Base-by-base conservation (phyloP, 2,329 filamentous ascomycete species). In the Apiospora malaysiana region DNA sequence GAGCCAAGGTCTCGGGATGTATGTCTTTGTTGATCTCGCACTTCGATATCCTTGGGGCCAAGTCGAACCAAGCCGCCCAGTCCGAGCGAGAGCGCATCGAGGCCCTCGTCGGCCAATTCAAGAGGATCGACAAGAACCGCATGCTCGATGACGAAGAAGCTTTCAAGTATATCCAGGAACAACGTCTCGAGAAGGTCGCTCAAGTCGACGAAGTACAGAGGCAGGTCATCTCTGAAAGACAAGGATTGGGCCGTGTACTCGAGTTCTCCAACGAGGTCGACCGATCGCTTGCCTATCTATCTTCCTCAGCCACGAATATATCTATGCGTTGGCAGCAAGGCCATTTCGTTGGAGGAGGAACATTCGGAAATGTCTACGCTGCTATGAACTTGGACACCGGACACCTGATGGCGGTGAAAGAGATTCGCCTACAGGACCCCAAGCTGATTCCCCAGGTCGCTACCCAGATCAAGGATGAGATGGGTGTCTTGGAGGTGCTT, bases 21-120 rank as follows among this genome's bases (percentile, higher is more conserved):
- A 99, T 99, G 96, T 95, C 94, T 25, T 88, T 99, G 32, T 86
- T 99, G 67, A 98, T 99, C 75, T 98, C 95, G 12, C 96, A 99
- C 82, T 99, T 99, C 77, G 96, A 99, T 81, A 98, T 99, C 82
- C 97, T 99, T 93, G 96, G 96, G 32, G 96, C 96, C 37, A 91
- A 95, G 77, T 97, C 95, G 8, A 98, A 92, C 56, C 87, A 98
- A 73, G 96, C 96, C 14, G 96, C 96, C 5, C 94, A 98, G 82
- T 94, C 94, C 1, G 96, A 99, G 82, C 95, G 94, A 80, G 94
- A 97, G 79, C 89, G 93, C 59, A 88, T 95, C 74, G 95, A 98
- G 77, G 92, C 93, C 40, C 85, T 94, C 71, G 89, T 92, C 69
- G 91, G 92, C 40, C 92, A 94, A 77, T 90, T 93, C 77, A 89